Evolutionary conservation across 2,329 filamentous ascomycete genomes (phyloP), one percentile per base, ranked within the genome.

Genomic region (Leptographium procerum): DNA sequence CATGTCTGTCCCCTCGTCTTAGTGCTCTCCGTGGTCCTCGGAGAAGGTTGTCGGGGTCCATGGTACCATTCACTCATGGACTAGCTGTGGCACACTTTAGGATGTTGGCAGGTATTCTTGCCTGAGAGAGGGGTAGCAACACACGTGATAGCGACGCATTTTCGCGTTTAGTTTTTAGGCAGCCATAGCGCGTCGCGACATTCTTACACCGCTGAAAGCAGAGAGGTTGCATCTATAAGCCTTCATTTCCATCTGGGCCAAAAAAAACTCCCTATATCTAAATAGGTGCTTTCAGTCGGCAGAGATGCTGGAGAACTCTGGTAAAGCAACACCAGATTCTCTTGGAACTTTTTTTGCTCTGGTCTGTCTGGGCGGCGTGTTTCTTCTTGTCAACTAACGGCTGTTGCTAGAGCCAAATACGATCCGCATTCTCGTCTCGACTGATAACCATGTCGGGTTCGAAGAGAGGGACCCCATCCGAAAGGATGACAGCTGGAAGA

Each of bases 401-500:
- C 45, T n/a, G n/a, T 40, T 34, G 33, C 5, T 48, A 80, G 78
- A 75, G 58, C 73, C 88, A 65, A 90, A 99, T 74, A 95, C 90
- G 0, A 96, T 99, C 68, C 89, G 90, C 64, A 94, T 99, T 64
- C 84, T 99, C 43, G 81, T 99, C 61, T 87, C 94, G 45, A 97
- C 92, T 19, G 94, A 99, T 71, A 97, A 95, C 66, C 94, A 99
- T 87, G 94, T 99, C 61, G 94, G 94, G 56, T 97, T 91, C 72
- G 89, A 90, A 68, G 94, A 99, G 73, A 86, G 91, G 66, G 91
- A 99, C 71, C 83, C 89, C 1, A 88, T 94, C 61, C 89, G 94
- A n/a, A 92, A 91, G 64, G 89, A 97, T 70, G 94, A 99, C 71
- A 96, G 91, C 73, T 97, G 92, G 91, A 87, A 85, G 69, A 90